Conservation (phyloP, 345 rosid genomes). For the Firmiana major region DNA sequence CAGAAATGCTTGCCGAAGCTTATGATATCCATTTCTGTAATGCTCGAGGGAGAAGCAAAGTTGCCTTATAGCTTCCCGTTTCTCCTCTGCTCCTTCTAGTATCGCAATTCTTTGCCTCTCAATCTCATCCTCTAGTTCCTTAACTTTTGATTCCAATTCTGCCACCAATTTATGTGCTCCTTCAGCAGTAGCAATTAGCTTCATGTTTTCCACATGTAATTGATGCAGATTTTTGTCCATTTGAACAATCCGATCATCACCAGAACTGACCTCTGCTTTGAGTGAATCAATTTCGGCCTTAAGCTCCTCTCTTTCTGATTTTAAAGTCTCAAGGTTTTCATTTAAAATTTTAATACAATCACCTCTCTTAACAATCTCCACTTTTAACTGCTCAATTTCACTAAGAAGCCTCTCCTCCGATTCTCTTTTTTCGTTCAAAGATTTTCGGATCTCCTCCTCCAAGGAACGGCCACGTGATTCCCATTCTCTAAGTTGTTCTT, state of each 20-base stretch:
- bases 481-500: constrained; percentile 51
- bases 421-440: constrained; percentile 41
- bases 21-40: constrained; percentile 43
- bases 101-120: constrained; percentile 40
- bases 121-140: constrained; percentile 47
- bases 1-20: constrained; percentile 41
- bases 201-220: constrained; percentile 48
- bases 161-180: constrained; percentile 20
- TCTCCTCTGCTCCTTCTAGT: constrained; percentile 56
- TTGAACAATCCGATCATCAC: constrained; percentile 35
- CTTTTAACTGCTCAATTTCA: constrained; percentile 35
- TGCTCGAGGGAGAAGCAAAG: constrained; percentile 66
- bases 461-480: constrained; percentile 55
- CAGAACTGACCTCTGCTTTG: constrained; percentile 30
- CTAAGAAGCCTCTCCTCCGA: constrained; percentile 33
- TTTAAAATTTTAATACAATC: constrained; percentile 30
- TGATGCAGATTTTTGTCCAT: constrained; percentile 44
- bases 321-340: constrained; percentile 28
- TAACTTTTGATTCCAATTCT: constrained; percentile 35
- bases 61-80: constrained; percentile 69
- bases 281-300: constrained; percentile 24
- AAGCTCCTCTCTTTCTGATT: constrained; percentile 38
- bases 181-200: constrained; percentile 32
- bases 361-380: constrained; percentile 39
- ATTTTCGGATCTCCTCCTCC: constrained; percentile 56